phyloP scores from a whole-genome alignment of 345 rosid species.

The Eucalyptus pauciflora region DNA sequence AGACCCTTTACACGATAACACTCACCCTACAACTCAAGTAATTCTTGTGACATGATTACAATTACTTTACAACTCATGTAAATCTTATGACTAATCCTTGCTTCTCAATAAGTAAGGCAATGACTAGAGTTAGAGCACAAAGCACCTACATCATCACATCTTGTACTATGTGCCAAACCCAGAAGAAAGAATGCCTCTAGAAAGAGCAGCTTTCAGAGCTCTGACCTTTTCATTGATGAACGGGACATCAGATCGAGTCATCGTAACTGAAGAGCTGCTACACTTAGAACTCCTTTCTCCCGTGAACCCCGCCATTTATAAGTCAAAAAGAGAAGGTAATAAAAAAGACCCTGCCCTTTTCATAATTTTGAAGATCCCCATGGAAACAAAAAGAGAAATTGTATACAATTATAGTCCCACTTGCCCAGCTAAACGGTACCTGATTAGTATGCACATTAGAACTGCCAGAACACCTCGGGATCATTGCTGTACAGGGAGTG shows the following conservation, averaged over 20 bases:
- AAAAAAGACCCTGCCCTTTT: neutral
- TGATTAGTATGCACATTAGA: constrained; percentile 11
- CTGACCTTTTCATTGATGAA: neutral
- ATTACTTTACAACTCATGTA: neutral
- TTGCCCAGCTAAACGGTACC: neutral
- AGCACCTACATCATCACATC: neutral
- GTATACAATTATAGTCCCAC: neutral
- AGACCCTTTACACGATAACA: neutral
- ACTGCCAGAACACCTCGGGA: constrained; percentile 72
- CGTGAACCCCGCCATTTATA: neutral
- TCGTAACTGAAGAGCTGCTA: neutral
- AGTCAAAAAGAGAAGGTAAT: neutral
- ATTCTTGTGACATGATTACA: neutral
- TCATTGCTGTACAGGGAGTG: constrained; percentile 72
- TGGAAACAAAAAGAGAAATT: neutral
- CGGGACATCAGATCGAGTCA: neutral
- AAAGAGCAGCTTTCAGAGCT: neutral
- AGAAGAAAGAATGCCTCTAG: neutral
- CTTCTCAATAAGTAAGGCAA: neutral
- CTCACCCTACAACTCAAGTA: neutral
- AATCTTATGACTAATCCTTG: neutral
- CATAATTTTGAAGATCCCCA: neutral
- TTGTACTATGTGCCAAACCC: neutral
- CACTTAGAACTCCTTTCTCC: neutral
- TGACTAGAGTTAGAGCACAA: neutral